Base-by-base conservation (phyloP, 2,329 filamentous ascomycete genomes). In the Aureobasidium leucospermi region DNA sequence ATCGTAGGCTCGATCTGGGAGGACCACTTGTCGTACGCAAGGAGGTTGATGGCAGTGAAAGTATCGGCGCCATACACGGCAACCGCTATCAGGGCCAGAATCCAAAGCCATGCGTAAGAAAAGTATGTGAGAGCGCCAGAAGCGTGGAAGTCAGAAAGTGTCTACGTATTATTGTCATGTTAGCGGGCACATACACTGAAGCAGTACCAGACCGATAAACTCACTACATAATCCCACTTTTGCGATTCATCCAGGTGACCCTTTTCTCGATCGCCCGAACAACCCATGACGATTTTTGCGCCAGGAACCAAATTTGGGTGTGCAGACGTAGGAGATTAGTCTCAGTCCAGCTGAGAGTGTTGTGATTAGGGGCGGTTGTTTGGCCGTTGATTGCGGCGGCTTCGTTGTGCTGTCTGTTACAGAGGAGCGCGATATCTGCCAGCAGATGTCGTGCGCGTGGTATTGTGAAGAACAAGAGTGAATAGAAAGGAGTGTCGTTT, bases 151-250 rank as follows among this genome's bases (percentile, higher is more conserved):
- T 97, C 93, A 57, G 70, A 71, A 31, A 80, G 72, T n/a, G 72
- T 79, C 74, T 76, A 59, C 19, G 23, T 28, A 6, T 23, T 28
- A 3, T 23, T 28, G 29, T 9, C 31, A 29, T 13, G 63, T 73
- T 57, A 73, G 69, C 53, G n/a, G 28, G 47, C 23, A 48, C 9
- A 19, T 23, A 46, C n/a, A 19, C 10, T 16, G 31, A 36, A 23
- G 34, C 19, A 13, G 4, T 29, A 16, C 5, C 16, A 36, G 16
- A 5, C 6, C 15, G 39, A 15, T 29, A 36, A 3, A 76, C 87
- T 70, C 76, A 90, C 88, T 71, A 97, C 92, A 72, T 92, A 96
- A 69, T 92, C 89, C 93, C 93, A 97, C 79, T 91, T 78, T 66
- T 77, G 74, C 63, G 76, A 71, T 62, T 79, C 74, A 59, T 73